These are phyloP conservation scores for Podospora conica DNA, from an alignment of 495 filamentous ascomycete genomes.

Conservation along the genomic window DNA sequence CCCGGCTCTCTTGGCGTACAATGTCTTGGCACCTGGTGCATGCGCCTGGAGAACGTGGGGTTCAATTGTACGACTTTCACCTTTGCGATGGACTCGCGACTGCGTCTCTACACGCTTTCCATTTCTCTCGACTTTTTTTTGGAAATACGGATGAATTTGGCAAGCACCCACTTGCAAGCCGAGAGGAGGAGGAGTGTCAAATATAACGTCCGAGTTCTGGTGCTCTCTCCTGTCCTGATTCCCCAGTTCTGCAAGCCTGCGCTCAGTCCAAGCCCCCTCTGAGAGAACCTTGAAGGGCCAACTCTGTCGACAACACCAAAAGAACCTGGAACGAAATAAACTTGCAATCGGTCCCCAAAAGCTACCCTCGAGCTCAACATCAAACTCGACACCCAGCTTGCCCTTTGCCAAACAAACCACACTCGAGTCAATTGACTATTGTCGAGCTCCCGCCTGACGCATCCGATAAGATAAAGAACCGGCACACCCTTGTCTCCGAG, in stretches of 20 bases:
- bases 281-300: not conserved
- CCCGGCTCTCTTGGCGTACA: not conserved
- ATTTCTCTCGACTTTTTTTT: not conserved
- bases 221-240: not conserved
- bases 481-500: constrained; percentile 2
- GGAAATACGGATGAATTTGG: not conserved
- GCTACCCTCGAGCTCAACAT: not conserved
- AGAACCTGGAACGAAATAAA: not conserved
- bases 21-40: not conserved
- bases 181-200: too few species aligned
- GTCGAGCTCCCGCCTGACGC: not conserved
- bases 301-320: not conserved
- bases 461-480: constrained; percentile 18
- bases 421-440: not conserved
- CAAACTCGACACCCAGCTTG: not conserved
- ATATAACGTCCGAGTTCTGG: not conserved
- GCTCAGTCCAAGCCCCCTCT: not conserved
- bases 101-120: not conserved
- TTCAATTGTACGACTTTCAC: not conserved
- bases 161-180: too few species aligned
- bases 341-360: not conserved
- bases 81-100: not conserved
- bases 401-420: not conserved
- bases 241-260: not conserved
- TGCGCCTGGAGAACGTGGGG: not conserved